Base-by-base conservation (phyloP, 225 moss, liverwort and hornwort species). In the Asterella californica region DNA sequence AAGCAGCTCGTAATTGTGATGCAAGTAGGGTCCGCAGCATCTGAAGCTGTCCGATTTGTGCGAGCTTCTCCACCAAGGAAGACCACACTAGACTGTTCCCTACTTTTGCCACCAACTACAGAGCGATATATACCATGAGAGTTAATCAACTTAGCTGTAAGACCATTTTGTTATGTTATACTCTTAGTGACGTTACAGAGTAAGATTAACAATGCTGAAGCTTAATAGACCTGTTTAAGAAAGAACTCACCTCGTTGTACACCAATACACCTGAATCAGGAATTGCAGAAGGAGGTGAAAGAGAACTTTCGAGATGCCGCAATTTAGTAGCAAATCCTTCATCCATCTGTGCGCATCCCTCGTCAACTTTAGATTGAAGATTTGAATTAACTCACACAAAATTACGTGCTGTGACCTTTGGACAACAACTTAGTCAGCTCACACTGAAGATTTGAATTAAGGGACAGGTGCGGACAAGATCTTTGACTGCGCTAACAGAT, bases 41-140 rank as follows among this genome's bases (percentile, higher is more conserved):
- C 75, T 95, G 95, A n/a, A 95, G 84, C 85, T 99, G 93, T 79
- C 99, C 95, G 33, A 95, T 88, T 78, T 88, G 86, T 49, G 95
- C 90, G 68, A 99, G 80, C 9, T 76, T 88, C 82, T 99, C 93
- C 59, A 88, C 92, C 90, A 89, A 86, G 19, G 84, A 74, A 67
- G 78, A 74, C 99, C 99, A 99, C 75, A 78, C 91, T 82, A 88
- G 81, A 55, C 81, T 83, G 72, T 80, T 80, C 68, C 91, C 91
- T 22, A 93, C 78, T 36, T 87, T 92, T 78, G 92, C 77, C 75
- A 82, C 85, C 78, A 90, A 89, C 88, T 96, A 46, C 38, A 61
- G 8, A 62, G 60, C 59, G 19, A 32, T 42, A 71, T 15, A 65
- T 4, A 2, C 15, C n/a, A 1, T 21, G 1, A 1, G n/a, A 46